A percentile compares a stretch with the other conserved stretches of the same genome.
Evolutionary conservation across 257 asterid species (phyloP).

Genomic region (Leonotis leonurus): DNA sequence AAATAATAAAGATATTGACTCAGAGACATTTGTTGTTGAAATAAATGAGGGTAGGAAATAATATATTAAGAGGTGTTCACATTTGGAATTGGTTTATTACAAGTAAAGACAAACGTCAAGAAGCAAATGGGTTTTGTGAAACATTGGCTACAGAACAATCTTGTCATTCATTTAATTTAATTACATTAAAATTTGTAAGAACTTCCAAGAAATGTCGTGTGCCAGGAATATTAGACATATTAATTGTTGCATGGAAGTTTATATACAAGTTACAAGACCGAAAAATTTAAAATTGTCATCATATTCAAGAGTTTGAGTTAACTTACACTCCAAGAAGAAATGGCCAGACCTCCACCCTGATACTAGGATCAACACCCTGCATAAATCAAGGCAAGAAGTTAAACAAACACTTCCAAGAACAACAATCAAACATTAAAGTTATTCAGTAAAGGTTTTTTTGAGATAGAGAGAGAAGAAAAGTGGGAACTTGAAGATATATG

Average conservation of each 20-base stretch:
- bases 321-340: constrained; percentile 97
- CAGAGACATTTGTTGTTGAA: not conserved
- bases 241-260: not conserved
- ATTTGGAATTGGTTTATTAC: not conserved
- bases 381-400: constrained; percentile 14
- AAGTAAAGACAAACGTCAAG: not conserved
- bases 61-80: not conserved
- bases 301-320: constrained; percentile 13
- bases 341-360: constrained; percentile 91
- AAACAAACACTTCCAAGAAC: not conserved
- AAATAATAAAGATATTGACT: not conserved
- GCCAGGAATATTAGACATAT: not conserved
- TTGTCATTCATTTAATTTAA: constrained; percentile 1
- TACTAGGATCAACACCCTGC: constrained; percentile 89
- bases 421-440: not conserved
- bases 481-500: not conserved
- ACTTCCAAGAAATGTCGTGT: not conserved
- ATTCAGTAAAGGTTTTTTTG: not conserved
- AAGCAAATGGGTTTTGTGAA: not conserved
- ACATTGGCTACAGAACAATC: not conserved
- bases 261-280: constrained; percentile 1
- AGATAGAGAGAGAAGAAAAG: not conserved
- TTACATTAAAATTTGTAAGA: not conserved
- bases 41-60: not conserved
- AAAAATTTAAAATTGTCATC: not conserved